Evolutionary conservation across 345 rosid genomes (phyloP).

Genomic region (Anacardium occidentale): DNA sequence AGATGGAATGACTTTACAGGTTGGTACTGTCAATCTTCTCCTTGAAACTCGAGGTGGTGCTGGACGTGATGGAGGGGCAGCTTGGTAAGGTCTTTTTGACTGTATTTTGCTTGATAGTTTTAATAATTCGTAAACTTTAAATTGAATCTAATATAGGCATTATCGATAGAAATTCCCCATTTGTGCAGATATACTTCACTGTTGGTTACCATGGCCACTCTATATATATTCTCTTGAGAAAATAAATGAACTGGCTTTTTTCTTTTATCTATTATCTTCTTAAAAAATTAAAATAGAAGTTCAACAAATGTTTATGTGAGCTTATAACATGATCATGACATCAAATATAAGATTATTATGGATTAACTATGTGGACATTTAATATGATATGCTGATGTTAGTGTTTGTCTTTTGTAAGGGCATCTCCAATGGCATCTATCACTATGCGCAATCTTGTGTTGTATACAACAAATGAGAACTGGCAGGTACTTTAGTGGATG

Average conservation of each 20-base stretch:
- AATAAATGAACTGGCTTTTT: neutral
- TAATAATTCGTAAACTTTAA: neutral
- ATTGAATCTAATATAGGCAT: neutral
- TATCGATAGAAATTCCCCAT: neutral
- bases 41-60: constrained; percentile 86
- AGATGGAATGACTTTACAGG: constrained; percentile 97
- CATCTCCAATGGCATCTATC: constrained; percentile 90
- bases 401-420: constrained; percentile 48
- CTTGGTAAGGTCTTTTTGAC: constrained; percentile 64
- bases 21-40: constrained; percentile 84
- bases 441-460: constrained; percentile 82
- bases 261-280: neutral
- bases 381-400: neutral
- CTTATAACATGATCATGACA: neutral
- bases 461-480: constrained; percentile 85
- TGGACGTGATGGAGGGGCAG: constrained; percentile 68
- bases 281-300: neutral
- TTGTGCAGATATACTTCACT: neutral
- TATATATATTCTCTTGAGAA: neutral
- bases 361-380: neutral
- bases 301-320: neutral
- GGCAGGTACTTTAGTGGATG: constrained; percentile 62
- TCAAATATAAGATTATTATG: neutral
- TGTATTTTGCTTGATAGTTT: constrained; percentile 2
- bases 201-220: neutral